Percentiles rank a stretch among this genome's conserved stretches.
phyloP scores from a whole-genome alignment of 257 asterid genomes.

The Scutellaria galericulata region DNA sequence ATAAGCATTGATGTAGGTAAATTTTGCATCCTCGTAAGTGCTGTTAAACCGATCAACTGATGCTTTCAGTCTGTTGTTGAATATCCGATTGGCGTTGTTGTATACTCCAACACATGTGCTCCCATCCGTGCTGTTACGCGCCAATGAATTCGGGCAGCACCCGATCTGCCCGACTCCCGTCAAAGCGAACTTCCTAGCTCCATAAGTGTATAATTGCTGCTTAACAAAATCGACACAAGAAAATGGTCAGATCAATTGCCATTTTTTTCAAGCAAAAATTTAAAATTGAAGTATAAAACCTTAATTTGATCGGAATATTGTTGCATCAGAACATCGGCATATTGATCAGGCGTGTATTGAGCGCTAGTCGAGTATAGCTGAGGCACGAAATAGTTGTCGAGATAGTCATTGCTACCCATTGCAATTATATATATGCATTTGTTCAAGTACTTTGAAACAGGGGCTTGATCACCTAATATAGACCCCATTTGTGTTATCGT shows the following conservation, averaged over 20 bases:
- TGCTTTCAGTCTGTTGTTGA: conserved; percentile 60
- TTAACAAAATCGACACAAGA: background rate
- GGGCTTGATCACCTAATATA: conserved; percentile 17
- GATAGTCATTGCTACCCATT: conserved; percentile 53
- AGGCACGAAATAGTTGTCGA: conserved; percentile 46
- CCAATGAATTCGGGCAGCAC: conserved; percentile 92
- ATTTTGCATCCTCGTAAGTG: conserved; percentile 61
- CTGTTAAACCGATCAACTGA: conserved; percentile 72
- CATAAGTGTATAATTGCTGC: conserved; percentile 65
- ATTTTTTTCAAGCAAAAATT: too few relatives aligned
- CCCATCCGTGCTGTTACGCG: conserved; percentile 92
- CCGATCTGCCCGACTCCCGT: conserved; percentile 88
- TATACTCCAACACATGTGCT: conserved; percentile 66
- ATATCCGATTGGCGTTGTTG: conserved; percentile 68
- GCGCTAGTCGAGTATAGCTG: conserved; percentile 30
- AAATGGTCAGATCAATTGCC: background rate
- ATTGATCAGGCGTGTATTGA: conserved; percentile 31
- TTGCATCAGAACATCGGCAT: conserved; percentile 48
- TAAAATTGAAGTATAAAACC: conserved; percentile 31
- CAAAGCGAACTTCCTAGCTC: conserved; percentile 79
- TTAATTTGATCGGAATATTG: conserved; percentile 51
- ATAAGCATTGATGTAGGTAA: conserved; percentile 74
- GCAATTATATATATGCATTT: conserved; percentile 41
- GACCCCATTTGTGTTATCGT: conserved; percentile 17
- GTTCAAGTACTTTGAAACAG: conserved; percentile 22